Evolutionary conservation across 73 alveolate species (phyloP), one percentile per base, ranked within the genome.

Genomic region (Symbiodinium natans): DNA sequence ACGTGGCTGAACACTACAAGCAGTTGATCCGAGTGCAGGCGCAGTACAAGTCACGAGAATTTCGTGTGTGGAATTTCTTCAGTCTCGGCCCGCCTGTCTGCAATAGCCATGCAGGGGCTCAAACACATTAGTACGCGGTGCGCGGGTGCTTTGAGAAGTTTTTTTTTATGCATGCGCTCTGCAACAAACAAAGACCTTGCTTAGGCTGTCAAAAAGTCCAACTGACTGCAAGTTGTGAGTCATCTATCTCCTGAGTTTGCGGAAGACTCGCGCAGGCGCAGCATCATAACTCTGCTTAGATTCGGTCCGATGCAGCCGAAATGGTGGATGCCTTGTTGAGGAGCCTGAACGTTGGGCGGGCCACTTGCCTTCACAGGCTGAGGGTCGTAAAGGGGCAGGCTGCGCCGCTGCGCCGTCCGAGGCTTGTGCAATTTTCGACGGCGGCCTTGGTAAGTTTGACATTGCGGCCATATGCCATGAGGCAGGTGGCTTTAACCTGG

Each of bases 1-100:
- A 92, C n/a, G 98, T 92, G 41, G 98, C 92, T 33, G 98, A 92
- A 77, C 98, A 92, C 98, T 92, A 92, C 98, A 92, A 92, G 98
- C 92, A 92, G 68, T 82, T 92, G 39, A 92, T 92, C 92, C 80
- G 92, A 40, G 92, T 92, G 36, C 98, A 92, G 98, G 98, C 17
- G 68, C 29, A 10, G 33, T 13, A 9, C 59, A 13, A 46, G n/a
- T n/a, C n/a, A n/a, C n/a, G n/a, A n/a, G n/a, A n/a, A n/a, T n/a
- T n/a, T n/a, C n/a, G n/a, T n/a, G n/a, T n/a, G n/a, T n/a, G n/a
- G n/a, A n/a, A n/a, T n/a, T n/a, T n/a, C n/a, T n/a, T n/a, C n/a
- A n/a, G n/a, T n/a, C n/a, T n/a, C n/a, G n/a, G n/a, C n/a, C n/a
- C n/a, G n/a, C n/a, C n/a, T n/a, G n/a, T n/a, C n/a, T n/a, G n/a